Base-by-base conservation (phyloP, 805 yeast species). In the Schizosaccharomyces cryophilus region DNA sequence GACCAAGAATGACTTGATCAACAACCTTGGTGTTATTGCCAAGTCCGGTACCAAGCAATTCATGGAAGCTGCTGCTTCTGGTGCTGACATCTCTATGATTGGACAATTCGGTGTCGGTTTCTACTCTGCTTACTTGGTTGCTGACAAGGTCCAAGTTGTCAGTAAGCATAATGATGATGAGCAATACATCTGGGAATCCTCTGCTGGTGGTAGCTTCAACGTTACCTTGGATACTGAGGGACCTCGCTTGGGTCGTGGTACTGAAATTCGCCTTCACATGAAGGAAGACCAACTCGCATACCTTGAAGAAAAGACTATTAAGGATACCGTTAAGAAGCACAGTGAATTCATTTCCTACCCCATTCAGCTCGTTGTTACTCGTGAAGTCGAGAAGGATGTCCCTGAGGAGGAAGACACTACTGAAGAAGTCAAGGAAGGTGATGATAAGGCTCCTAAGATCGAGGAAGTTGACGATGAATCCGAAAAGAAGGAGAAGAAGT, bases 51-150 rank as follows among this genome's bases (percentile, higher is more conserved):
- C 99, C 69, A 93, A 93, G 80, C 87, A 95, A 69, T 93, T 93
- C 76, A 93, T 93, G 98, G 98, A 93, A 79, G 98, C 98, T 67
- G 80, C 94, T 67, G 84, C 95, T 67, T 97, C 96, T 66, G 98
- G 98, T 78, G 98, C 99, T 64, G 99, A 93, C 75, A 96, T 93
- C 65, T 89, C 97, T 66, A 93, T 93, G 98, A 93, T 93, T 78
- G 99, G 99, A 82, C 98, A 93, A 79, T 93, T 93, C 80, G 99
- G 99, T 88, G 98, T 93, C 69, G 99, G 99, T 83, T 93, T 93
- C 90, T 93, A 93, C 84, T 93, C 99, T 62, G 80, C 90, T 68
- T 93, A 93, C 86, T 82, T 93, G 79, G 98, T 93, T 73, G 97
- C 98, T 70, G 99, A 93, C 79, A 87, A 82, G 69, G 98, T 93